phyloP scores from a whole-genome alignment of 768 basidiomycete species.

The Hericium erinaceus region DNA sequence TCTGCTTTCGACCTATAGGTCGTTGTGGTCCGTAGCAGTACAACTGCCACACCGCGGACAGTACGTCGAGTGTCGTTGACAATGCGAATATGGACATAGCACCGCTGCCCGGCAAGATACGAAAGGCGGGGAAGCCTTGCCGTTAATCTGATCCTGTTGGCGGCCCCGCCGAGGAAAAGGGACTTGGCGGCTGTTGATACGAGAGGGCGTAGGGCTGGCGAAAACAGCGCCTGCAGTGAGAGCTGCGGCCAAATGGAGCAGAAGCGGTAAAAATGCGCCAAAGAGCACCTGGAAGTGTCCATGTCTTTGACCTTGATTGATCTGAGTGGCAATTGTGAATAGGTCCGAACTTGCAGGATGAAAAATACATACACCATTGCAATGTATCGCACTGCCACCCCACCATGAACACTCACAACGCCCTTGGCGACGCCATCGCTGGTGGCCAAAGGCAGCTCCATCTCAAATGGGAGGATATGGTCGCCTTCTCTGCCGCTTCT shows the following conservation, averaged over 20 bases:
- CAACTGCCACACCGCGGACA: conserved; percentile 55
- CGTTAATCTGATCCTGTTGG: conserved; percentile 45
- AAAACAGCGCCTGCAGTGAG: conserved; percentile 50
- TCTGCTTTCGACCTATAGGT: conserved; percentile 49
- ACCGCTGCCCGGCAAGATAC: conserved; percentile 80
- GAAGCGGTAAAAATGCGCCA: conserved; percentile 84
- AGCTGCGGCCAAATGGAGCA: conserved; percentile 75
- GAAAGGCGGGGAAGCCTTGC: conserved; percentile 59
- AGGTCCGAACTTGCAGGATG: background rate
- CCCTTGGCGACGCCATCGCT: conserved; percentile 52
- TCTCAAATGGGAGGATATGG: conserved; percentile 63
- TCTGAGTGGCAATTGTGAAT: conserved; percentile 24
- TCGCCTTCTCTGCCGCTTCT: conserved; percentile 52
- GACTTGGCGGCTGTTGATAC: conserved; percentile 44
- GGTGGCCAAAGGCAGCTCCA: conserved; percentile 53
- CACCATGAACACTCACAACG: conserved; percentile 39
- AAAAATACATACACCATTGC: conserved; percentile 55
- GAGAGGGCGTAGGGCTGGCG: conserved; percentile 50
- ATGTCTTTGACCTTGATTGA: conserved; percentile 70
- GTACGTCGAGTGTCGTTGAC: conserved; percentile 59
- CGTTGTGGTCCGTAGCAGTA: conserved; percentile 56
- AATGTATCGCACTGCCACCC: conserved; percentile 68
- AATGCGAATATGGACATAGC: conserved; percentile 56
- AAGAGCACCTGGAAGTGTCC: conserved; percentile 49
- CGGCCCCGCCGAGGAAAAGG: conserved; percentile 48